Evolutionary conservation across 2,329 filamentous ascomycete genomes (phyloP), one percentile per base, ranked within the genome.

Genomic region (Alternaria brassicicola): DNA sequence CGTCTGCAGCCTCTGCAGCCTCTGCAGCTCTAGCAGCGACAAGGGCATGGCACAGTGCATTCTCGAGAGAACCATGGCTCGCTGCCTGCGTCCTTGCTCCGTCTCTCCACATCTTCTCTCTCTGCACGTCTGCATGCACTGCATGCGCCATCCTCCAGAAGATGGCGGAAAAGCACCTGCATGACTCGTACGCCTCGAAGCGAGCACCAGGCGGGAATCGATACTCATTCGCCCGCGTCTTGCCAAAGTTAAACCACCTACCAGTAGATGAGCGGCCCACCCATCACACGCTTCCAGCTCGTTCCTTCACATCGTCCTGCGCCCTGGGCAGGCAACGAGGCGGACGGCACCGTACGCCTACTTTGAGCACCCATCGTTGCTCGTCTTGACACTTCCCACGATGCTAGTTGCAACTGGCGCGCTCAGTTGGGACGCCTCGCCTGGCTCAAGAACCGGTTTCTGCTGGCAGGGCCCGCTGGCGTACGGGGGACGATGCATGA

Each of bases 231-330:
- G 56, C 56, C 53, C 51, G 43, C 30, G 50, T 54, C 50, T 38
- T n/a, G 30, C 28, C 55, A 55, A 42, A 45, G 17, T 50, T 49
- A 17, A 41, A 31, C 54, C 53, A 53, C n/a, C n/a, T n/a, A n/a
- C n/a, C n/a, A 33, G 23, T 43, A 8, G 42, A 35, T 31, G 26
- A 31, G 28, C 45, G 21, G 33, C 17, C 55, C 49, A 39, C 45
- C 56, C 38, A 48, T 59, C 51, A 58, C 42, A 58, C 55, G 55
- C 50, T 55, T 55, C 55, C 43, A 57, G 52, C 49, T 45, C 23
- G 54, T 25, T 35, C 49, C 39, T 49, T 52, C 46, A 35, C 45
- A 46, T 46, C 43, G 17, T 31, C n/a, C 19, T 31, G 48, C 48
- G 28, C 28, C 7, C 26, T 45, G 42, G 26, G 10, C 31, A 19